A percentile compares a stretch with the other conserved stretches of the same genome.
Conservation (phyloP, 2,329 filamentous ascomycete genomes). For the Rutstroemia sydowiana region DNA sequence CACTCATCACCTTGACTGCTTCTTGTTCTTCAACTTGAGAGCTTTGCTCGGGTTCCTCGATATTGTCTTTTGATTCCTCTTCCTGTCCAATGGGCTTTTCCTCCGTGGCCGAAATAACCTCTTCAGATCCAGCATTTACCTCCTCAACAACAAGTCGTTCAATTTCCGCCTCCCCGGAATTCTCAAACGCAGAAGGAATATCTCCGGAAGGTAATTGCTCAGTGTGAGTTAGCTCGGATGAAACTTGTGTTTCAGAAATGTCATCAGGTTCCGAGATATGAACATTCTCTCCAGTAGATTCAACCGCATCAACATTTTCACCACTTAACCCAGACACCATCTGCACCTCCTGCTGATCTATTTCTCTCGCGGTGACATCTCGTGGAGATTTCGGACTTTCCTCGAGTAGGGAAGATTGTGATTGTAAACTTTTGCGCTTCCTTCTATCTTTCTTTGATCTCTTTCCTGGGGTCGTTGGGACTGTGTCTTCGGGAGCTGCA, state of each 20-base stretch:
- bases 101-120: not conserved
- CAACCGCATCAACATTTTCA: not conserved
- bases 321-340: no score
- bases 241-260: no score
- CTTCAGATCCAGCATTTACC: not conserved
- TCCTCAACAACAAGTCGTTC: not conserved
- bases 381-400: not conserved
- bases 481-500: not conserved
- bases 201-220: no score
- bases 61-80: not conserved
- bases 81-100: not conserved
- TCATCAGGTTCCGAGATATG: not conserved
- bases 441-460: slow-evolving; percentile 25
- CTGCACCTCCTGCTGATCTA: not conserved
- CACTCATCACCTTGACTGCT: not conserved
- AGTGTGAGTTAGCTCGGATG: no score
- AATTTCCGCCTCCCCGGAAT: not conserved
- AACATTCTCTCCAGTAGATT: no score
- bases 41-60: not conserved
- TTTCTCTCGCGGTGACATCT: not conserved
- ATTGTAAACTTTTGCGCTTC: slow-evolving; percentile 6
- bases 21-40: not conserved
- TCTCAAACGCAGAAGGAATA: not conserved
- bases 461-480: not conserved
- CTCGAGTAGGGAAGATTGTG: not conserved